phyloP scores from a whole-genome alignment of 208 protist species.

The Acanthamoeba sp. region DNA sequence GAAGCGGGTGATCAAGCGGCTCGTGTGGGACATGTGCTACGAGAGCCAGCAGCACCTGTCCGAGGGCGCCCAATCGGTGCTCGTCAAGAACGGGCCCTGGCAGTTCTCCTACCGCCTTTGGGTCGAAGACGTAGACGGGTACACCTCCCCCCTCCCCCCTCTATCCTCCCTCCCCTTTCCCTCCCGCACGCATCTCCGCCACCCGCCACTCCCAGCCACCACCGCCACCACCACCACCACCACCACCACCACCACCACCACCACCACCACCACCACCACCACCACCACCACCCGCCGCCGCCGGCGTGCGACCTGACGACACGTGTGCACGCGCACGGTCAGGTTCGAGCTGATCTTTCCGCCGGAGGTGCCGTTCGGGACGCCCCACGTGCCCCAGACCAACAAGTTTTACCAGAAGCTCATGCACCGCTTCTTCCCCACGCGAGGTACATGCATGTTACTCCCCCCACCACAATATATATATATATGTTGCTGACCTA shows the following conservation, averaged over 20 bases:
- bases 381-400: not conserved
- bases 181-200: not conserved
- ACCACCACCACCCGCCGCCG: not conserved
- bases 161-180: not conserved
- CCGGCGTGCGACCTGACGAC: no score
- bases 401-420: constrained; percentile 27
- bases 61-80: constrained; percentile 47
- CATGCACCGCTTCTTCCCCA: constrained; percentile 7
- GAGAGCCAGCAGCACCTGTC: constrained; percentile 61
- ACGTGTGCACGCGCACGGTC: no score
- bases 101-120: constrained; percentile 69
- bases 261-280: not conserved
- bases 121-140: constrained; percentile 65
- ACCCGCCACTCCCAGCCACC: not conserved
- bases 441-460: not conserved
- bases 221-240: not conserved
- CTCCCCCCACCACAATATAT: not conserved
- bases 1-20: constrained; percentile 49
- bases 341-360: constrained; percentile 36
- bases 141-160: no score
- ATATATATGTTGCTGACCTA: no score
- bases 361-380: constrained; percentile 26
- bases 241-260: not conserved
- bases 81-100: constrained; percentile 63
- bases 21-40: constrained; percentile 74